Evolutionary conservation across 139 green algal genomes (phyloP).

Genomic region (Closterium sp.): DNA sequence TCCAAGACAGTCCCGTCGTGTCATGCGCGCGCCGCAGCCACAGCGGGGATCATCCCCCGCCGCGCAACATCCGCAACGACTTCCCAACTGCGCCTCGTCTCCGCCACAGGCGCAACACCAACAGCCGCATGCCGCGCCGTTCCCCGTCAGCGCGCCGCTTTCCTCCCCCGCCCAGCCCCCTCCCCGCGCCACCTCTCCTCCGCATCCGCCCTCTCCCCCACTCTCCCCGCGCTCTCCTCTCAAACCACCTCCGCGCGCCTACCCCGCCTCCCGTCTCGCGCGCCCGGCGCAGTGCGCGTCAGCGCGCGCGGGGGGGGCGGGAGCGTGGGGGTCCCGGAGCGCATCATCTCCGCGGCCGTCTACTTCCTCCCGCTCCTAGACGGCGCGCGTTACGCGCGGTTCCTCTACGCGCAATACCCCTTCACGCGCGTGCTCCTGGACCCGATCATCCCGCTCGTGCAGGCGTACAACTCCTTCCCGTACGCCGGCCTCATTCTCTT

Average conservation of each 20-base stretch:
- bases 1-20: not conserved
- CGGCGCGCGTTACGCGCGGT: conserved; percentile 47
- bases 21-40: not conserved
- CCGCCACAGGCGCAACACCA: not conserved
- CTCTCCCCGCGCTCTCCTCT: not conserved
- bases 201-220: not conserved
- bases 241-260: not conserved
- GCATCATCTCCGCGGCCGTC: conserved; percentile 33
- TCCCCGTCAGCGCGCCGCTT: not conserved
- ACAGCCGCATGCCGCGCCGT: not conserved
- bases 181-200: not conserved
- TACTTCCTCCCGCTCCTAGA: conserved; percentile 56
- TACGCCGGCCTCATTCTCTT: conserved; percentile 43
- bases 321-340: conserved; percentile 18
- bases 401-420: conserved; percentile 48
- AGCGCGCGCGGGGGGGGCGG: not conserved
- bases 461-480: conserved; percentile 24
- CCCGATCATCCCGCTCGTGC: conserved; percentile 26
- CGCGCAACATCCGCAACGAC: not conserved
- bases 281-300: not conserved
- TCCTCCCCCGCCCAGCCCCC: not conserved
- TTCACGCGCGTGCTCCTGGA: conserved; percentile 20
- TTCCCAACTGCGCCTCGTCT: not conserved
- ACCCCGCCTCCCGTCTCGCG: not conserved
- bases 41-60: not conserved